Conservation (phyloP, 2,329 filamentous ascomycete species). For the Diaporthe capsici region DNA sequence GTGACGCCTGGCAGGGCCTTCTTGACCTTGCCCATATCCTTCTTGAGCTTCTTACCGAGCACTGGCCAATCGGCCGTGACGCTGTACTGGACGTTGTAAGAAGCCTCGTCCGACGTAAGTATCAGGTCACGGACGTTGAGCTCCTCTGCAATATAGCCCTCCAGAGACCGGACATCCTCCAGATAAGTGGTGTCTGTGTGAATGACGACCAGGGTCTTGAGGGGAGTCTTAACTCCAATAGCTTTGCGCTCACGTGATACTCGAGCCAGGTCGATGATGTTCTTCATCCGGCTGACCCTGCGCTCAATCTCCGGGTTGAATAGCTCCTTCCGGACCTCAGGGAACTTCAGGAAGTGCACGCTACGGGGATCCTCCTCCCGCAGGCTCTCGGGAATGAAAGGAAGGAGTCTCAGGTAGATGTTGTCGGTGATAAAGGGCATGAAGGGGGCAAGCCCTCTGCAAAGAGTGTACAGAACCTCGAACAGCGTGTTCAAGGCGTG, state of each 20-base stretch:
- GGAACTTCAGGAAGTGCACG: constrained; percentile 93
- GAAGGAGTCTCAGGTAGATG: constrained; percentile 88
- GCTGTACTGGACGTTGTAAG: constrained; percentile 93
- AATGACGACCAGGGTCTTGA: constrained; percentile 91
- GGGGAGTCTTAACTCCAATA: constrained; percentile 89
- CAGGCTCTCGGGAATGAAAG: constrained; percentile 81
- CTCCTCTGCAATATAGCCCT: constrained; percentile 92
- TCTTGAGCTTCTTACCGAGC: constrained; percentile 97
- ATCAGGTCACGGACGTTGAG: constrained; percentile 90
- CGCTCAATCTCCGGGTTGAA: constrained; percentile 91
- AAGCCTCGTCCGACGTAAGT: constrained; percentile 87
- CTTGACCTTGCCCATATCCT: constrained; percentile 92
- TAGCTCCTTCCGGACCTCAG: constrained; percentile 87
- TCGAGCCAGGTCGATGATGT: constrained; percentile 91
- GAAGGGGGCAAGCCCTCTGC: constrained; percentile 91
- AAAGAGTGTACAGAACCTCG: constrained; percentile 91
- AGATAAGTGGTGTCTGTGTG: constrained; percentile 87
- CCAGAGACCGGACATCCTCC: constrained; percentile 86
- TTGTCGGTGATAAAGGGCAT: constrained; percentile 96
- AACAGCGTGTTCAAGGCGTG: constrained; percentile 95
- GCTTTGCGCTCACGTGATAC: constrained; percentile 87
- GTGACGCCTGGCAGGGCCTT: constrained; percentile 86
- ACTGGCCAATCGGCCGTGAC: constrained; percentile 93
- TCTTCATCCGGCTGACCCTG: constrained; percentile 91
- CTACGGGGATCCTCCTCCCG: constrained; percentile 82